Percentiles rank a stretch among this genome's conserved stretches.
Evolutionary conservation across 371 early-diverging fungal species (phyloP).

Genomic region (Mucor lusitanicus): DNA sequence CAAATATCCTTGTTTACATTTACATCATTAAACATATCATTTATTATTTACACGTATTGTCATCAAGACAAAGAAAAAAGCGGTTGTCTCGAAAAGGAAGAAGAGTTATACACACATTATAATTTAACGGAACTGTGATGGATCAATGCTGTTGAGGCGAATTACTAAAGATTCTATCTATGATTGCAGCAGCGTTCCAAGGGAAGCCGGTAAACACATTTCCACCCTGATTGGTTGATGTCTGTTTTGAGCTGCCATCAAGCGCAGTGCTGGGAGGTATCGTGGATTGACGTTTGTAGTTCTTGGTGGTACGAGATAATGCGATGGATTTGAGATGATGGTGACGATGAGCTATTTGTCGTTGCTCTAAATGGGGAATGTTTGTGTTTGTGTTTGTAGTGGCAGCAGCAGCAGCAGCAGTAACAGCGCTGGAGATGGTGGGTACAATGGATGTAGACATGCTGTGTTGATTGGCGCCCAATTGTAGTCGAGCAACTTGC

Average conservation of each 20-base stretch:
- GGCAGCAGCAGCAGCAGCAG: not conserved
- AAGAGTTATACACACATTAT: not conserved
- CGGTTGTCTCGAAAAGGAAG: not conserved
- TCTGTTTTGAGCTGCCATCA: not conserved
- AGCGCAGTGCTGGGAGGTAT: not conserved
- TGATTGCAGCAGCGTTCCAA: not conserved
- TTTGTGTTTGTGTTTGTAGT: not conserved
- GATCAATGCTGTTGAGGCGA: not conserved
- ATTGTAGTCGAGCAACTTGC: not conserved
- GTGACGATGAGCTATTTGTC: slow-evolving; percentile 22
- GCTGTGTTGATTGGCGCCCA: not conserved
- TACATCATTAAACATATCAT: not conserved
- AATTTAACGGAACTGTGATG: not conserved
- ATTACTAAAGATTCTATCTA: not conserved
- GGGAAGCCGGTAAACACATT: not conserved
- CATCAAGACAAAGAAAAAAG: not conserved
- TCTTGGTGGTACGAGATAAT: slow-evolving; percentile 7
- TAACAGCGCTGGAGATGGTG: not conserved
- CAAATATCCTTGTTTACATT: no score
- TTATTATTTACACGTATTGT: not conserved
- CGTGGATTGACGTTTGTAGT: not conserved
- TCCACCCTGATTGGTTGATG: not conserved
- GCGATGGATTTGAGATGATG: slow-evolving; percentile 24
- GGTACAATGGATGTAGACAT: not conserved
- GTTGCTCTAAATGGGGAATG: slow-evolving; percentile 22